Conservation (phyloP, 331 rosid genomes). For the Telfairia occidentalis region DNA sequence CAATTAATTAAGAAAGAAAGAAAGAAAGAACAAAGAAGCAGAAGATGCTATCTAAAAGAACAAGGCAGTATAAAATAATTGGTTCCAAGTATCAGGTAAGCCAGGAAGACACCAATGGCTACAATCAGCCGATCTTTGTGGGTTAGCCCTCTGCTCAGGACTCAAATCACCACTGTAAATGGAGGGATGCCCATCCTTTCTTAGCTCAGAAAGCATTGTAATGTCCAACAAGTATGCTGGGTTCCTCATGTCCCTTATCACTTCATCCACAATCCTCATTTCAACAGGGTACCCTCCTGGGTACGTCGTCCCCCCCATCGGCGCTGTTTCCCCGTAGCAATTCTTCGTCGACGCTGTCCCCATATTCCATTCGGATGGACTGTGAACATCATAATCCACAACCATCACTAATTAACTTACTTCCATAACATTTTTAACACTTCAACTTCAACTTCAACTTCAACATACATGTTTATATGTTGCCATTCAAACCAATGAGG, state of each 20-base stretch:
- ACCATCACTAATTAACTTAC: background rate
- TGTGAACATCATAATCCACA: constrained; percentile 19
- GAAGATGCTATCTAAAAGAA: constrained; percentile 26
- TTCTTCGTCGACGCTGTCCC: constrained; percentile 42
- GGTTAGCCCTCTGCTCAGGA: constrained; percentile 66
- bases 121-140: constrained; percentile 62
- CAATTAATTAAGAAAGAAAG: background rate
- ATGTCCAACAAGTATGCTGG: constrained; percentile 68
- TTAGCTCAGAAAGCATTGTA: constrained; percentile 57
- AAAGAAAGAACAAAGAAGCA: no score
- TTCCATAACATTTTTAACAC: background rate
- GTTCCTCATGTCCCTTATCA: constrained; percentile 48
- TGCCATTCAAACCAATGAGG: background rate
- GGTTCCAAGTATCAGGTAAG: constrained; percentile 88
- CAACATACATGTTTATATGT: background rate
- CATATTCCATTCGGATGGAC: constrained; percentile 63
- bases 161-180: constrained; percentile 76
- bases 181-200: constrained; percentile 89
- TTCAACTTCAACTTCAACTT: no score
- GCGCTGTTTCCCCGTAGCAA: constrained; percentile 77
- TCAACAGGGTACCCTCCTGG: constrained; percentile 38
- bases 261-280: constrained; percentile 61
- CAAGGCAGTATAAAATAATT: constrained; percentile 55
- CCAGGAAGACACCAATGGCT: constrained; percentile 99
- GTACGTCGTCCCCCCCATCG: constrained; percentile 34